Conservation (phyloP, 106 monocot species). For the Allium cepa region DNA sequence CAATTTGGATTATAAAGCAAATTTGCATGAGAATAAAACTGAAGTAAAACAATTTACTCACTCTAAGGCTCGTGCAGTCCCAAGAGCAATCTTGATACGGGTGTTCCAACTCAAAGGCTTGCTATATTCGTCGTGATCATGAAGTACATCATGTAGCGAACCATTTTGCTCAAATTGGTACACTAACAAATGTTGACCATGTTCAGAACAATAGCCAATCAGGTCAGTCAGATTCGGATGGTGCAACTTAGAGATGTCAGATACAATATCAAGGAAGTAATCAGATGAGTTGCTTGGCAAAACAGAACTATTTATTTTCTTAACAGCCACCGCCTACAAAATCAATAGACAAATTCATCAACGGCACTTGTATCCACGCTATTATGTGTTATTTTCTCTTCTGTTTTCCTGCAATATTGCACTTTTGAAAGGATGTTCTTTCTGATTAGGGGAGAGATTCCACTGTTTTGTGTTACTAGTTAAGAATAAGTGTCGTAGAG, state of each 20-base stretch:
- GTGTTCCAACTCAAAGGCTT: conserved; percentile 75
- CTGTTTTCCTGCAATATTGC: neutral
- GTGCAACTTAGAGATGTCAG: conserved; percentile 53
- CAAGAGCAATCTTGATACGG: conserved; percentile 87
- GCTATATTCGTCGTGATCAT: conserved; percentile 75
- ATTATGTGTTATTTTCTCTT: neutral
- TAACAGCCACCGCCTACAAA: conserved; percentile 76
- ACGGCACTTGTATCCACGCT: no score
- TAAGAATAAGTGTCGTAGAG: neutral
- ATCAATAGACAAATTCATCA: neutral
- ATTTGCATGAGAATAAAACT: no score
- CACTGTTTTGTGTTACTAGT: neutral
- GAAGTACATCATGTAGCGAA: conserved; percentile 80
- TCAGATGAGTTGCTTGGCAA: conserved; percentile 51
- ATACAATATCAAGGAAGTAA: conserved; percentile 72
- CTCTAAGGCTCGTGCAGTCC: conserved; percentile 86
- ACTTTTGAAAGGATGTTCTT: neutral
- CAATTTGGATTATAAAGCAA: no score
- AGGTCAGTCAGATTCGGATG: conserved; percentile 91
- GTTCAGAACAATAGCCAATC: conserved; percentile 86
- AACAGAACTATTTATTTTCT: conserved; percentile 69
- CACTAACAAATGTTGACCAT: conserved; percentile 72
- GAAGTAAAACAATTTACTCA: conserved; percentile 21
- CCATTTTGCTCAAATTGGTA: conserved; percentile 85
- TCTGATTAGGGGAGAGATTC: neutral